Evolutionary conservation across 2,329 filamentous ascomycete genomes (phyloP).

Genomic region (Paraphaeosphaeria sporulosa): DNA sequence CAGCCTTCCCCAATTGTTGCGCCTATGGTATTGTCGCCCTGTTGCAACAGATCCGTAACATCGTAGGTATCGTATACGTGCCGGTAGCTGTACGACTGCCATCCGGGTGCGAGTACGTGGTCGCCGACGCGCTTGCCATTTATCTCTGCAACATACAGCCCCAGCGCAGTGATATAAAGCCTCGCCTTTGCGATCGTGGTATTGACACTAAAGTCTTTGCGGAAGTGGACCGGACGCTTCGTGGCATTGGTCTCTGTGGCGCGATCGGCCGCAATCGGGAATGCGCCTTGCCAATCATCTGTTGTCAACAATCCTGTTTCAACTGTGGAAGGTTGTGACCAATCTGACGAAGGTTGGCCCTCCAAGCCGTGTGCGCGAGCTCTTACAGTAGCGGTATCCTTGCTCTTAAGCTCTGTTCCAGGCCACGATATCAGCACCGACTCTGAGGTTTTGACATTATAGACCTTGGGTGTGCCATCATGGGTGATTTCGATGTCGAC

Average conservation of each 20-base stretch:
- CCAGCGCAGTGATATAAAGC: slow-evolving; percentile 27
- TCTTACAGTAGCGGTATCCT: slow-evolving; percentile 36
- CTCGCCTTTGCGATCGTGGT: slow-evolving; percentile 14
- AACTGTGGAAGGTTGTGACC: slow-evolving; percentile 38
- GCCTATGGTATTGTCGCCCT: neutral
- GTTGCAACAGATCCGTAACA: slow-evolving; percentile 44
- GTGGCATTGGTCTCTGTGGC: slow-evolving; percentile 32
- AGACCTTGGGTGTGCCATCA: slow-evolving; percentile 15
- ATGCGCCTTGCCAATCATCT: slow-evolving; percentile 38
- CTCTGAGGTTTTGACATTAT: slow-evolving; percentile 42
- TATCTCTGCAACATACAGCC: slow-evolving; percentile 26
- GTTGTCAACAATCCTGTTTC: slow-evolving; percentile 45
- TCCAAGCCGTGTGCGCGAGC: slow-evolving; percentile 36
- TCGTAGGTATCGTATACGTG: slow-evolving; percentile 64
- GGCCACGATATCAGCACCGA: slow-evolving; percentile 59
- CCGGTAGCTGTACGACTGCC: slow-evolving; percentile 60
- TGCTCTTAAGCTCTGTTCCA: slow-evolving; percentile 31
- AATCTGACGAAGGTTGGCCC: slow-evolving; percentile 25
- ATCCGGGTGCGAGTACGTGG: slow-evolving; percentile 56
- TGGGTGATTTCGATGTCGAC: slow-evolving; percentile 56
- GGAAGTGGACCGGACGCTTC: slow-evolving; percentile 38
- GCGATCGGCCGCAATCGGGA: slow-evolving; percentile 19
- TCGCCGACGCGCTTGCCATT: slow-evolving; percentile 26
- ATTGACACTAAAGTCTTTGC: slow-evolving; percentile 34
- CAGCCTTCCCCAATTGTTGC: slow-evolving; percentile 1